Evolutionary conservation across 768 basidiomycete genomes (phyloP).

Genomic region (Leccinum rimulosum): DNA sequence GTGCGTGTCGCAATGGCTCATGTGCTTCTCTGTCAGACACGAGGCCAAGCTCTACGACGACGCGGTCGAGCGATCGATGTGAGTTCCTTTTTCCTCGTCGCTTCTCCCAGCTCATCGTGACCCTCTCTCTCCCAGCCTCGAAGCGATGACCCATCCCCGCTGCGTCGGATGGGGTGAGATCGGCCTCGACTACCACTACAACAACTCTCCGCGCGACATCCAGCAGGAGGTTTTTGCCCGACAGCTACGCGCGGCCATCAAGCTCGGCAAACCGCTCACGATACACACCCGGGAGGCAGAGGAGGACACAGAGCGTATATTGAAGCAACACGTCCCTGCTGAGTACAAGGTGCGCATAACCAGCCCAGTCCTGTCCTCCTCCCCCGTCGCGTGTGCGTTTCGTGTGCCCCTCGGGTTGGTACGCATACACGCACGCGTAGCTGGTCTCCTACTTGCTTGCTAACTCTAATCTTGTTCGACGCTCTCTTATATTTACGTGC

Average conservation of each 20-base stretch:
- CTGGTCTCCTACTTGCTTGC: neutral
- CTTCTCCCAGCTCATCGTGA: neutral
- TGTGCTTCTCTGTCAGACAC: conserved; percentile 44
- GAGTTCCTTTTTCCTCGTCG: conserved; percentile 20
- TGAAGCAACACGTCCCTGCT: conserved; percentile 72
- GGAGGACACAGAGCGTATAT: conserved; percentile 72
- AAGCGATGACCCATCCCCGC: conserved; percentile 75
- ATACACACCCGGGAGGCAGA: conserved; percentile 89
- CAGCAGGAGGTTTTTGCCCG: conserved; percentile 66
- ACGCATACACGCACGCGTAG: neutral
- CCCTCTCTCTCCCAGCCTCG: conserved; percentile 42
- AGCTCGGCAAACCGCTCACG: conserved; percentile 71
- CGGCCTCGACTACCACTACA: conserved; percentile 83
- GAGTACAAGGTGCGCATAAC: conserved; percentile 54
- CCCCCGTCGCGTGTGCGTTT: neutral
- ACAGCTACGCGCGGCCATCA: conserved; percentile 68
- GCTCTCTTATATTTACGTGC: neutral
- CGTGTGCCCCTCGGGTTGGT: neutral
- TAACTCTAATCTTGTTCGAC: neutral
- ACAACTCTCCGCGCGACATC: conserved; percentile 66
- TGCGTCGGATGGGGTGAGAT: conserved; percentile 91
- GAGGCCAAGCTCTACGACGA: conserved; percentile 70
- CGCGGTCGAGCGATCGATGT: conserved; percentile 68
- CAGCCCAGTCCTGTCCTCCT: neutral
- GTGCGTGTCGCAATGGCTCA: neutral